Base-by-base conservation (phyloP, 2,329 filamentous ascomycete genomes). In the Zasmidium angulare region DNA sequence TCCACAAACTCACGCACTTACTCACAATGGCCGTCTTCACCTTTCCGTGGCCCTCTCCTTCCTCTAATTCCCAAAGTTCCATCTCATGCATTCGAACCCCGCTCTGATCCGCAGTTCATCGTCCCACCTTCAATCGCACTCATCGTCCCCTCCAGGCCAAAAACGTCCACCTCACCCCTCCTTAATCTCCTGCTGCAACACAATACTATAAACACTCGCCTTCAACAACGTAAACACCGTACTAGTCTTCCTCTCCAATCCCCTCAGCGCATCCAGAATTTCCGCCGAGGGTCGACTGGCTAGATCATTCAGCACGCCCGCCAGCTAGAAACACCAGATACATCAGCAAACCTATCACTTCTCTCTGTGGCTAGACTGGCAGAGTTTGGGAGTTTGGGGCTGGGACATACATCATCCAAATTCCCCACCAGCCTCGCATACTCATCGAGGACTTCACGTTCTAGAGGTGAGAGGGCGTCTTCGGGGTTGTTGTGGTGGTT, bases 181-280 rank as follows among this genome's bases (percentile, higher is more conserved):
- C 63, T 89, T 87, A 70, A 96, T 91, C 83, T 98, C 91, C 83
- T 98, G 93, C 83, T 99, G 93, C 79, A 99, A 76, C 62, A 99
- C 93, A 79, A 99, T 99, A 73, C 90, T 96, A 79, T 99, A 99
- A 64, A 99, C 95, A 76, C 93, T 98, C 19, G 95, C 93, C 81
- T 99, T 99, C 73, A 99, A 83, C 73, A 98, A 78, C 63, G 95
- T 99, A 76, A 96, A 98, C 21, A 97, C 93, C 56, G 96, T 81
- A 67, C 91, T 92, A 47, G 93, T 97, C 81, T 98, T 97, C 68
- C 95, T 84, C 81, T 99, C 95, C 56, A 99, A 81, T 47, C 93
- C 88, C 55, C 95, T 83, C 68, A 99, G 81, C 9, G 90, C 89
- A 75, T 99, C 91, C 55, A 96, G 83, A 58, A 96, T 93, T 66